Conservation (phyloP, 768 basidiomycete species). For the Tephrocybe sp. region DNA sequence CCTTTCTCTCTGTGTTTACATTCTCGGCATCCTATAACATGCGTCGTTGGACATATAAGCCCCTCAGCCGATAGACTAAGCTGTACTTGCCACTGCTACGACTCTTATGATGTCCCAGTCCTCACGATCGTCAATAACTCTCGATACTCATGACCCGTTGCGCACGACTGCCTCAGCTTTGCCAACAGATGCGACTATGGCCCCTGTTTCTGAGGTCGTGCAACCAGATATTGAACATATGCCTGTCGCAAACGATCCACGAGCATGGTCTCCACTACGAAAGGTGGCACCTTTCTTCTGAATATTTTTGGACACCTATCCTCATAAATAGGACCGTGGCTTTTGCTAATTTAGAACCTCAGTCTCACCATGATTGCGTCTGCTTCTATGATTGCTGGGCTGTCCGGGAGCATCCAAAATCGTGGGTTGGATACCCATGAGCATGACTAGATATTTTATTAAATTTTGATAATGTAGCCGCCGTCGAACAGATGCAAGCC, state of each 20-base stretch:
- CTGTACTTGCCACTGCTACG: background rate
- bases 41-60: conserved; percentile 10
- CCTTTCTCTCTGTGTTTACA: too few species aligned
- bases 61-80: background rate
- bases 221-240: conserved; percentile 47
- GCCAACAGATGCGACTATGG: background rate
- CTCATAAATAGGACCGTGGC: background rate
- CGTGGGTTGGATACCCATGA: conserved; percentile 34
- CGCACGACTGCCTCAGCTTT: background rate
- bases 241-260: conserved; percentile 59
- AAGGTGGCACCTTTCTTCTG: conserved; percentile 39
- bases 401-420: conserved; percentile 61
- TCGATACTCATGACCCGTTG: conserved; percentile 5
- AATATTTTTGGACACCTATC: background rate
- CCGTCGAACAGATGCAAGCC: conserved; percentile 55
- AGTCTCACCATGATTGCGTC: conserved; percentile 45
- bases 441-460: background rate
- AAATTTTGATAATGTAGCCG: conserved; percentile 39
- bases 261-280: conserved; percentile 50
- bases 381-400: conserved; percentile 56
- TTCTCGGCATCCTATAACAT: background rate
- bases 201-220: background rate
- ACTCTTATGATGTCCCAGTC: conserved; percentile 5
- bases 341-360: conserved; percentile 30
- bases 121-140: conserved; percentile 8